Conservation (phyloP, 768 basidiomycete genomes). For the Galerina marginata region DNA sequence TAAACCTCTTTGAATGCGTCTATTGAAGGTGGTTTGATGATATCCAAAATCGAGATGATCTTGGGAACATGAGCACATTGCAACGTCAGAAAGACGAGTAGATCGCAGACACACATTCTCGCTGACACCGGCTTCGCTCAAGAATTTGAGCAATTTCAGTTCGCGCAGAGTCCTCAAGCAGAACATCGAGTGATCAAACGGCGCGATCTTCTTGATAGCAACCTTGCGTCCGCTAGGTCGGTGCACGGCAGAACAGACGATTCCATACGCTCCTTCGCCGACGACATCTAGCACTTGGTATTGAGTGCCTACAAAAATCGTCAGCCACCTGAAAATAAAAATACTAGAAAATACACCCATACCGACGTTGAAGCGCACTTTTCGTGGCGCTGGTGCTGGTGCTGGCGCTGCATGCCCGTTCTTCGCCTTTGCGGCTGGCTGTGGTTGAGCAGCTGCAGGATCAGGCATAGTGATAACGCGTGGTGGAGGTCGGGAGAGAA, state of each 20-base stretch:
- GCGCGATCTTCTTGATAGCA: conserved; percentile 95
- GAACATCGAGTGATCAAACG: conserved; percentile 94
- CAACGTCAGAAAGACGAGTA: neutral
- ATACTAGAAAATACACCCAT: conserved; percentile 25
- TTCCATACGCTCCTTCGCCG: conserved; percentile 92
- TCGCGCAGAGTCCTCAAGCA: conserved; percentile 89
- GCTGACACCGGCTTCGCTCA: conserved; percentile 87
- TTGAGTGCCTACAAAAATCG: conserved; percentile 57
- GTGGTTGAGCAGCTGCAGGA: conserved; percentile 25
- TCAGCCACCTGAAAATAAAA: conserved; percentile 10
- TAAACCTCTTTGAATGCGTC: conserved; percentile 86
- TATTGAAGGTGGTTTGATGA: conserved; percentile 78
- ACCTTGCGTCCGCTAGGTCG: conserved; percentile 87
- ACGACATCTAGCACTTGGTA: conserved; percentile 89
- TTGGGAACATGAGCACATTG: conserved; percentile 25
- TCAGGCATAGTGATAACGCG: conserved; percentile 30
- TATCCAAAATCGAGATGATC: conserved; percentile 95
- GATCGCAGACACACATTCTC: conserved; percentile 66
- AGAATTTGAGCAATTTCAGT: conserved; percentile 86
- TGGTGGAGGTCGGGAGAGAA: conserved; percentile 22
- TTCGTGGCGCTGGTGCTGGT: conserved; percentile 66
- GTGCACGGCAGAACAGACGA: conserved; percentile 94
- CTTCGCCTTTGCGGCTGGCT: conserved; percentile 40
- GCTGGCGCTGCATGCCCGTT: conserved; percentile 43
- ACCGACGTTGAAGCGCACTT: conserved; percentile 91